Evolutionary conservation across 23 red algal genomes (phyloP), one percentile per base, ranked within the genome.

Genomic region (Cyanidiococcus yangmingshanensis): DNA sequence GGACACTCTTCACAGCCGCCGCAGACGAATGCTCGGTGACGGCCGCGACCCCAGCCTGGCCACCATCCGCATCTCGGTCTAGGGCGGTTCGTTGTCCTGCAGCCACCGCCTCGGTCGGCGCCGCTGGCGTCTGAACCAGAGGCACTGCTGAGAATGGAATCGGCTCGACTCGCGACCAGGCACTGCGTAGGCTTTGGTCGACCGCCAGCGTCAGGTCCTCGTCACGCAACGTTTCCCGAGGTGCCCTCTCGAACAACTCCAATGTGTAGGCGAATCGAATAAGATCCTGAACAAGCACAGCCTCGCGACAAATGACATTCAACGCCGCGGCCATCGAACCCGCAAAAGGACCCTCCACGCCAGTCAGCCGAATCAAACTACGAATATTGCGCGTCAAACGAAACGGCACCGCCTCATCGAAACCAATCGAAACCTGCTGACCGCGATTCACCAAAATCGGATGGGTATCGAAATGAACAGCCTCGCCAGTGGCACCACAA

Each of bases 401-500:
- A 75, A 98, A 98, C 0, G 94, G 94, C 38, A 98, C 94, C 35
- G 80, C 75, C 68, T 98, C 94, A 74, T 98, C 88, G 45, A 75
- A 79, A 37, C 89, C 85, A 24, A 98, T 32, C 12, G 7, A 54
- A 39, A 91, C 41, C 26, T 25, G 63, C 21, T 35, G n/a, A 35
- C 91, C 86, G n/a, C 80, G 50, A 41, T 1, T 39, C 38, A 80
- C 84, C 41, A 89, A 76, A 29, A 92, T 58, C 1, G 79, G 58
- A 1, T 85, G 76, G 27, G 84, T 79, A 26, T 77, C 76, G 50
- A 39, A 54, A 79, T 92, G 83, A 21, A 80, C 40, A 31, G 91
- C 59, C 0, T 37, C 38, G 27, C 94, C 94, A 17, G 82, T 86
- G 31, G 59, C 54, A 80, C 84, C 81, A 37, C 76, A 84, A 21